These are phyloP conservation scores for Tetracladium marchalianum DNA, from an alignment of 495 filamentous ascomycete species.

Conservation along the genomic window DNA sequence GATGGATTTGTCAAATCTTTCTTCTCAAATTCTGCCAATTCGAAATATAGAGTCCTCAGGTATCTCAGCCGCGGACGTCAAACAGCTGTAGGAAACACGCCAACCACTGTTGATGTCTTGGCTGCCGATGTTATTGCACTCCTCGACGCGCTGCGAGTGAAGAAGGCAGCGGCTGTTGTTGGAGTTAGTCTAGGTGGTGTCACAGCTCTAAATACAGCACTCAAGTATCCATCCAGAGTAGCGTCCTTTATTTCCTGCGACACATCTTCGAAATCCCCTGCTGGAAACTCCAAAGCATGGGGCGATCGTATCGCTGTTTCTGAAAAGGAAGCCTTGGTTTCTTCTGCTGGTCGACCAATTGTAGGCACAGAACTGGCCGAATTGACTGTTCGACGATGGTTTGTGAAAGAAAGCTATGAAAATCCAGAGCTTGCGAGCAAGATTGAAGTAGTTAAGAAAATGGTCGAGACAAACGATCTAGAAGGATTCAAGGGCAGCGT, in stretches of 20 bases:
- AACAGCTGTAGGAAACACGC: constrained; percentile 30
- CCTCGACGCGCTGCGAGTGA: constrained; percentile 49
- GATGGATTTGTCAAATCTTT: constrained; percentile 53
- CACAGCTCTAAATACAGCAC: constrained; percentile 59
- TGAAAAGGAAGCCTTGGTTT: constrained; percentile 41
- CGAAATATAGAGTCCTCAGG: constrained; percentile 58
- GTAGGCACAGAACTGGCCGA: constrained; percentile 51
- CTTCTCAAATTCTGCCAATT: constrained; percentile 45
- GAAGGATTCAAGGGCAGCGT: constrained; percentile 60
- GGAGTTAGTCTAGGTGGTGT: constrained; percentile 73
- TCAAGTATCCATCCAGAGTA: constrained; percentile 51
- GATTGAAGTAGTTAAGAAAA: constrained; percentile 42
- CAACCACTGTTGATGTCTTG: constrained; percentile 53
- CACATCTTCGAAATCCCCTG: constrained; percentile 57
- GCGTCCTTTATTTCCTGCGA: constrained; percentile 62
- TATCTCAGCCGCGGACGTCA: constrained; percentile 59
- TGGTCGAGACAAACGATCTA: constrained; percentile 54
- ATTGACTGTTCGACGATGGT: constrained; percentile 65
- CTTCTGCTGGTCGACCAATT: constrained; percentile 37
- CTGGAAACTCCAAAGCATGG: constrained; percentile 67
- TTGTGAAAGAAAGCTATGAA: constrained; percentile 51
- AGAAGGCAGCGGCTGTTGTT: constrained; percentile 48
- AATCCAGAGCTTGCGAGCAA: constrained; percentile 31
- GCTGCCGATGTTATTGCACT: constrained; percentile 52
- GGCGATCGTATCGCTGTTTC: constrained; percentile 62